These are phyloP conservation scores for Biscogniauxia sp. DNA, from an alignment of 2,329 filamentous ascomycete species.

Conservation along the genomic window DNA sequence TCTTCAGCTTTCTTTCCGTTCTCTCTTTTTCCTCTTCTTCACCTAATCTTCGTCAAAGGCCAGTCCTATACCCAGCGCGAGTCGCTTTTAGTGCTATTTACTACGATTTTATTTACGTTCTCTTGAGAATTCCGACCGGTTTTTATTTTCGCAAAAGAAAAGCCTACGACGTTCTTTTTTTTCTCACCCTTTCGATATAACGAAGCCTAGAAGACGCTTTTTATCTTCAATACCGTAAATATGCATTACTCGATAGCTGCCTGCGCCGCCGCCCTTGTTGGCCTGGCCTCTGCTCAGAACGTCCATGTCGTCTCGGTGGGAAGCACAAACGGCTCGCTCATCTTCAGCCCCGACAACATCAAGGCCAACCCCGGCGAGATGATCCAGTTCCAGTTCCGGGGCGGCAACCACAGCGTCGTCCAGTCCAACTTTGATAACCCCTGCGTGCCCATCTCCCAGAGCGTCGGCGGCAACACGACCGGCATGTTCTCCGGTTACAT, in stretches of 20 bases:
- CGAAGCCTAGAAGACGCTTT: conserved; percentile 10
- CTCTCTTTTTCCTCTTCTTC: conserved; percentile 19
- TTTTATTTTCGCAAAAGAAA: conserved; percentile 20
- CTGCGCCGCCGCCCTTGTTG: conserved; percentile 44
- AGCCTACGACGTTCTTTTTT: conserved; percentile 13
- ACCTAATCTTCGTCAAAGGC: conserved; percentile 37
- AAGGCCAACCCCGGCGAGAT: conserved; percentile 60
- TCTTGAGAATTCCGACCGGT: conserved; percentile 22
- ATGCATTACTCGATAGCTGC: conserved; percentile 53
- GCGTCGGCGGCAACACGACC: conserved; percentile 42
- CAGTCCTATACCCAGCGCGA: conserved; percentile 50
- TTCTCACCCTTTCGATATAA: conserved; percentile 7
- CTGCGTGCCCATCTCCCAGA: conserved; percentile 59
- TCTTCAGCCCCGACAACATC: conserved; percentile 66
- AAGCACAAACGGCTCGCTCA: conserved; percentile 51
- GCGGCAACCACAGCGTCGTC: conserved; percentile 74
- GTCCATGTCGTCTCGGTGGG: conserved; percentile 68
- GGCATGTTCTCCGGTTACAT: conserved; percentile 68
- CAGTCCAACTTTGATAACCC: conserved; percentile 73
- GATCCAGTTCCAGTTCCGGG: conserved; percentile 66
- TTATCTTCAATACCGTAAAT: conserved; percentile 32
- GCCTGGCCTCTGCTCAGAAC: conserved; percentile 37
- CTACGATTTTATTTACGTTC: conserved; percentile 23
- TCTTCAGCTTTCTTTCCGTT: conserved; percentile 16
- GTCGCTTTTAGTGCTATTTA: conserved; percentile 37